Evolutionary conservation across 768 basidiomycete species (phyloP).

Genomic region (Strobilomyces dryophilus): DNA sequence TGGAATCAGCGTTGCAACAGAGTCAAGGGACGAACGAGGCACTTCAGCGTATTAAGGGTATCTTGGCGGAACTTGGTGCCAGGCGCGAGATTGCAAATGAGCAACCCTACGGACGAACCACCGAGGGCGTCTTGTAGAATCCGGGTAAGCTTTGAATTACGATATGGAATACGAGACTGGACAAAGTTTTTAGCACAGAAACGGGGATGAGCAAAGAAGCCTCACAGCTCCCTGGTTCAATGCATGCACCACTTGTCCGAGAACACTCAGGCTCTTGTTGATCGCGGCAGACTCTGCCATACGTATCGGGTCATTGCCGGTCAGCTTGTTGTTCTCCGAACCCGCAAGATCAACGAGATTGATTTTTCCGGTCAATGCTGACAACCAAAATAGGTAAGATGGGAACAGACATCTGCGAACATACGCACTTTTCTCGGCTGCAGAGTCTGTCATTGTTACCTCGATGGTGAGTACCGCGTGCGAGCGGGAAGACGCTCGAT

Average conservation of each 20-base stretch:
- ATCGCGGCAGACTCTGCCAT: slow-evolving; percentile 89
- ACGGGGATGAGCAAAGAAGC: not conserved
- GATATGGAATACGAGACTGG: slow-evolving; percentile 79
- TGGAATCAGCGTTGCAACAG: not conserved
- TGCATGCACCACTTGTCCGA: slow-evolving; percentile 86
- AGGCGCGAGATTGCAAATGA: slow-evolving; percentile 87
- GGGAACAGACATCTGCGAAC: no score
- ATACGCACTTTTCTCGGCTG: slow-evolving; percentile 49
- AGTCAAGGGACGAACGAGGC: slow-evolving; percentile 17
- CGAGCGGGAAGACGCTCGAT: slow-evolving; percentile 80
- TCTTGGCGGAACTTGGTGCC: slow-evolving; percentile 79
- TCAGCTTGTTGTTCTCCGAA: slow-evolving; percentile 89
- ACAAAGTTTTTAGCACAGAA: slow-evolving; percentile 6
- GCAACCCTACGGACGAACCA: slow-evolving; percentile 70
- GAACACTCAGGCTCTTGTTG: slow-evolving; percentile 82
- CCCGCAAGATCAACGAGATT: slow-evolving; percentile 89
- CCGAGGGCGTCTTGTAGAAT: slow-evolving; percentile 89
- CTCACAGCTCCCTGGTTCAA: slow-evolving; percentile 67
- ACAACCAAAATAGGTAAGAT: not conserved
- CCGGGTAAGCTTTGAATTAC: slow-evolving; percentile 85
- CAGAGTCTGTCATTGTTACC: slow-evolving; percentile 53
- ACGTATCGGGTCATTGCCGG: slow-evolving; percentile 81
- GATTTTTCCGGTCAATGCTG: slow-evolving; percentile 71
- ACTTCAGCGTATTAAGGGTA: slow-evolving; percentile 91
- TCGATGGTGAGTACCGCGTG: slow-evolving; percentile 83